Evolutionary conservation across 2,329 filamentous ascomycete species (phyloP).

Genomic region (Pyrenochaeta sp.): DNA sequence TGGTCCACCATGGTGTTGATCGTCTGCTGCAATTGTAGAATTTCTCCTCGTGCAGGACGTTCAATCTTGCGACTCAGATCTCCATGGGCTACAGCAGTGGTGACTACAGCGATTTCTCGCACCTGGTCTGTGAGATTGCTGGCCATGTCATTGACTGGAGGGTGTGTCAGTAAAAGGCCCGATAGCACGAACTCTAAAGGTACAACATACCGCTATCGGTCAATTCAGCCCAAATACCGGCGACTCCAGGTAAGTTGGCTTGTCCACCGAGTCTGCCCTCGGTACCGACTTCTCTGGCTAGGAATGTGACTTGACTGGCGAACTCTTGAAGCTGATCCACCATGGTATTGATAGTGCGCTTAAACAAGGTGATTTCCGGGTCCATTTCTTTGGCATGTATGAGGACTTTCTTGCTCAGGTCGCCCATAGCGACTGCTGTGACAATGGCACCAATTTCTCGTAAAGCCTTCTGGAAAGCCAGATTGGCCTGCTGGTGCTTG

Average conservation of each 20-base stretch:
- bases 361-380: conserved; percentile 96
- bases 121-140: conserved; percentile 98
- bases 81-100: conserved; percentile 90
- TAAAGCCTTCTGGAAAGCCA: conserved; percentile 96
- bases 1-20: conserved; percentile 74
- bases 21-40: conserved; percentile 91
- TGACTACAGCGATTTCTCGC: conserved; percentile 95
- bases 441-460: conserved; percentile 97
- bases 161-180: conserved; percentile 36
- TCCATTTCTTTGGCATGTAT: conserved; percentile 98
- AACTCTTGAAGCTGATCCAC: conserved; percentile 98
- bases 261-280: conserved; percentile 94
- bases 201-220: conserved; percentile 64
- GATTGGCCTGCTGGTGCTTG: conserved; percentile 97
- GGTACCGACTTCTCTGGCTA: conserved; percentile 94
- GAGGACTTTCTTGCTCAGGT: conserved; percentile 94
- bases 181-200: conserved; percentile 20
- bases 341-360: conserved; percentile 98
- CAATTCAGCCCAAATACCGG: conserved; percentile 96
- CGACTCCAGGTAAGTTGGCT: conserved; percentile 90
- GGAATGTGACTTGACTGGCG: conserved; percentile 92
- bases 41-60: conserved; percentile 92
- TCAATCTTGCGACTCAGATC: conserved; percentile 96
- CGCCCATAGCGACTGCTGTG: conserved; percentile 92
- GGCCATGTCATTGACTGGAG: conserved; percentile 91